Percentiles rank a stretch among this genome's conserved stretches.
Evolutionary conservation across 495 filamentous ascomycete species (phyloP).

Genomic region (Penicillium paradoxum): DNA sequence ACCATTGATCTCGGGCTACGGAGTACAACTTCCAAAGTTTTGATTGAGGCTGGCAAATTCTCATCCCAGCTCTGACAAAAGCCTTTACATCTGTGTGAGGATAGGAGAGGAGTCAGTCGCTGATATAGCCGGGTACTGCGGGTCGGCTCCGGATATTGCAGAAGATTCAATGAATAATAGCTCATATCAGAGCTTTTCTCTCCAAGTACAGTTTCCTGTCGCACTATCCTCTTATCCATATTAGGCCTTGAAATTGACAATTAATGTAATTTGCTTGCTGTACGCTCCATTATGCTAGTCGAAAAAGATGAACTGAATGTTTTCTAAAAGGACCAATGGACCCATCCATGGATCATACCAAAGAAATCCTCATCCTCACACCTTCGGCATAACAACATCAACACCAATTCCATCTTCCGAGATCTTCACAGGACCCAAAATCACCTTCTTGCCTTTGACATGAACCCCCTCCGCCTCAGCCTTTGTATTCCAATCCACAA

Average conservation of each 20-base stretch:
- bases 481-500: slow-evolving; percentile 48
- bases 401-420: slow-evolving; percentile 18
- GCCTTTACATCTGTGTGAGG: neutral
- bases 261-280: neutral
- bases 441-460: slow-evolving; percentile 5
- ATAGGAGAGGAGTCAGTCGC: neutral
- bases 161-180: neutral
- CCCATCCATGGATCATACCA: neutral
- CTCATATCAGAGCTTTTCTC: neutral
- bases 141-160: slow-evolving; percentile 1
- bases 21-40: neutral
- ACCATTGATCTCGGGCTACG: neutral
- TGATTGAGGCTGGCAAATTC: neutral
- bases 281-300: neutral
- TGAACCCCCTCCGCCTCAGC: slow-evolving; percentile 13
- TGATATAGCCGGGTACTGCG: neutral
- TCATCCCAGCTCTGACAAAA: neutral
- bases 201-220: neutral
- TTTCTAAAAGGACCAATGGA: too few species aligned
- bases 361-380: neutral
- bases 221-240: neutral
- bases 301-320: neutral
- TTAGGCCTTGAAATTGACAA: neutral
- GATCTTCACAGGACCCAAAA: slow-evolving; percentile 9
- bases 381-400: slow-evolving; percentile 19